Base-by-base conservation (phyloP, 2,329 filamentous ascomycete genomes). In the Ceratocystis ficicola region DNA sequence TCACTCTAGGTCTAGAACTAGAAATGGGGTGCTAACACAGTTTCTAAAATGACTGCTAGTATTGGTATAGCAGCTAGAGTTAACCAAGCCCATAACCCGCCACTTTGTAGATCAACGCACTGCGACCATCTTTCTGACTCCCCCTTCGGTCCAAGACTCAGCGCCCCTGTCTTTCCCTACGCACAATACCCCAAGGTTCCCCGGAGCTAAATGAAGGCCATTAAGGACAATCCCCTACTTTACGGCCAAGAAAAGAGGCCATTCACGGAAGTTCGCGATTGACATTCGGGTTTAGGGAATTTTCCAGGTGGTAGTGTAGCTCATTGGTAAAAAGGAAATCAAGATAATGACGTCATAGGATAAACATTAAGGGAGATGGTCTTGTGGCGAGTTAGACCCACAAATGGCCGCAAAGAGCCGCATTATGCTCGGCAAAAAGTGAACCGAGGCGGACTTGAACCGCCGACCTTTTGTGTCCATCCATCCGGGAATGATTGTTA, bases 201-300 rank as follows among this genome's bases (percentile, higher is more conserved):
- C 68, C 1, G 72, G 74, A 44, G 72, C 71, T 7, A 72, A 72
- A 3, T 78, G 2, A 66, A 67, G 22, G 69, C 68, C 3, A 72
- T 79, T 6, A 71, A 77, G 44, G 65, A 69, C 5, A 68, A 71
- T 8, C 72, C 74, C 10, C 59, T 74, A 12, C 69, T 65, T 25
- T 70, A 69, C 8, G 70, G 70, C 2, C 69, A 71, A 1, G 73
- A 73, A 3, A 69, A 69, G 32, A 71, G 74, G 5, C 73, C 74
- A 8, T 77, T 74, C 73, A 74, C 79, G 1, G 72, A 73, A 5
- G 73, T 80, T 1, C 79, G 78, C 64, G 78, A 81, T 69, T 81
- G 79, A 78, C 73, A 77, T 3, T 70, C 74, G 74, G 20, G 30
- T 76, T 72, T 62, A 69, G 69, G 22, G 75, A 77, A 68, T 77